These are phyloP conservation scores for Ephemerocybe angulata DNA, from an alignment of 768 basidiomycete genomes.

Conservation along the genomic window DNA sequence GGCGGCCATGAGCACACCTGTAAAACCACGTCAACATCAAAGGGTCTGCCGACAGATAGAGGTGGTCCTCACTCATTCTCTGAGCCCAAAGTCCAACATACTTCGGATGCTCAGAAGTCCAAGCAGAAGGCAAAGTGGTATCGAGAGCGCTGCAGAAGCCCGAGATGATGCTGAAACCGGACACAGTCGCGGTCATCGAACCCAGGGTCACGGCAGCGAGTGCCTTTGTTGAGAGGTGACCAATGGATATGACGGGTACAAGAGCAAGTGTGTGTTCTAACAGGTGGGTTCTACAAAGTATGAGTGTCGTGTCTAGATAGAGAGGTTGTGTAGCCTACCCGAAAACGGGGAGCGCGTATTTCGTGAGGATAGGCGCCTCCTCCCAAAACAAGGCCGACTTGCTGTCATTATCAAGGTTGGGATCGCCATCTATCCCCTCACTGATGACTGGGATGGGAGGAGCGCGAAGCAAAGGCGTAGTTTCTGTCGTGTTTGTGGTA, in stretches of 20 bases:
- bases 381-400: constrained; percentile 44
- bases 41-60: not conserved
- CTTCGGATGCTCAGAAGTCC: constrained; percentile 82
- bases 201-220: constrained; percentile 79
- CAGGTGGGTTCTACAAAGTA: constrained; percentile 58
- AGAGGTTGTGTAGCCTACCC: constrained; percentile 43
- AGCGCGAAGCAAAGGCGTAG: constrained; percentile 52
- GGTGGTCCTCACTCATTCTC: constrained; percentile 64
- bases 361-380: constrained; percentile 55
- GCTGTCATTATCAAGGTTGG: constrained; percentile 27
- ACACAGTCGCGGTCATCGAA: constrained; percentile 70
- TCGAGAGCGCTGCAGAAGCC: constrained; percentile 86
- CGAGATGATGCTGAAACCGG: constrained; percentile 76
- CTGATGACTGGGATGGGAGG: constrained; percentile 56
- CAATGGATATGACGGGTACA: constrained; percentile 81
- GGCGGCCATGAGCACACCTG: constrained; percentile 60
- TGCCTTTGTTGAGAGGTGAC: constrained; percentile 86
- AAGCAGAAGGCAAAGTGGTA: constrained; percentile 90
- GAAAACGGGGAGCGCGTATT: constrained; percentile 70
- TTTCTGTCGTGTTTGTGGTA: constrained; percentile 36
- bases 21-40: not conserved
- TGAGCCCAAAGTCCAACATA: constrained; percentile 90
- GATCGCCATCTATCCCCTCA: constrained; percentile 40
- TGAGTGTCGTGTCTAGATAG: constrained; percentile 1
- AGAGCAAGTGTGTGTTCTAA: constrained; percentile 86